A percentile compares a stretch with the other conserved stretches of the same genome.
These are phyloP conservation scores for Penicillium parvum DNA, from an alignment of 495 filamentous ascomycete genomes.

Conservation along the genomic window DNA sequence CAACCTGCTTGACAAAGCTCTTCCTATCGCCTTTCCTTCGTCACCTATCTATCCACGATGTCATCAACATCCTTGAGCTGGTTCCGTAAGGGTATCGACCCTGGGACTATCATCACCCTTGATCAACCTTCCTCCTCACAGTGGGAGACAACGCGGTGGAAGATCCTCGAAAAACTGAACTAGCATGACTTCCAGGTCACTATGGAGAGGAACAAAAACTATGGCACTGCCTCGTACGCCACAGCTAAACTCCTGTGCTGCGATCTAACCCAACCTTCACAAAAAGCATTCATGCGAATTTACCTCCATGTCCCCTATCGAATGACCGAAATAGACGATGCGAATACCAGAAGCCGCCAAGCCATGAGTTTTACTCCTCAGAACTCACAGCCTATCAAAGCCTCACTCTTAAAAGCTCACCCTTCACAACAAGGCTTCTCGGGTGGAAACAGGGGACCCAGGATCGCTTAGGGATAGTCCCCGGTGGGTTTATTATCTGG, in stretches of 20 bases:
- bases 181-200: neutral
- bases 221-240: neutral
- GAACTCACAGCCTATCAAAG: neutral
- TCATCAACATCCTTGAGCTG: neutral
- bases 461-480: neutral
- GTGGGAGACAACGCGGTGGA: no score
- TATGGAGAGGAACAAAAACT: neutral
- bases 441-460: neutral
- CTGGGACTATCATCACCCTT: neutral
- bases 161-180: neutral
- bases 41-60: no score
- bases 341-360: neutral
- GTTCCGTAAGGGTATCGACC: neutral
- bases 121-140: neutral
- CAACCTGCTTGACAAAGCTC: no score
- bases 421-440: neutral
- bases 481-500: neutral
- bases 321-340: constrained; percentile 1
- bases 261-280: neutral
- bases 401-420: neutral
- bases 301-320: constrained; percentile 4
- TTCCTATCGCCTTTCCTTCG: no score
- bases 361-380: neutral
- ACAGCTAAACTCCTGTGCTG: neutral
- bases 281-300: constrained; percentile 9